Percentiles rank a stretch among this genome's conserved stretches.
These are phyloP conservation scores for Cubamyces sp. DNA, from an alignment of 768 basidiomycete species.

Conservation along the genomic window DNA sequence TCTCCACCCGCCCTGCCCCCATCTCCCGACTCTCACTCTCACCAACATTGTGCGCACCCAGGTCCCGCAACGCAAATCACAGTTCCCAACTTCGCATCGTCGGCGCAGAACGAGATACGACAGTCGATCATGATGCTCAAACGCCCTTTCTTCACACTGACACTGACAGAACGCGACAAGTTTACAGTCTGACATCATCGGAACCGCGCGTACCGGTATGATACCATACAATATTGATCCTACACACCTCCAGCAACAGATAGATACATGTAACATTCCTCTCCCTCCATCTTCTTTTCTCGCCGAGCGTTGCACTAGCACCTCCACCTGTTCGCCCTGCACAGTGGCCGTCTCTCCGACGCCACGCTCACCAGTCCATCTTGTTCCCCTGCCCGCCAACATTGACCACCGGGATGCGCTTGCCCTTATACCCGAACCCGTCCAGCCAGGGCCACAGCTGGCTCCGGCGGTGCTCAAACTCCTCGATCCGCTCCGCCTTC, in stretches of 20 bases:
- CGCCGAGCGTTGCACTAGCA: neutral
- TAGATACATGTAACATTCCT: conserved; percentile 3
- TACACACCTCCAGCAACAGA: conserved; percentile 6
- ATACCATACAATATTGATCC: neutral
- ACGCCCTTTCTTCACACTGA: neutral
- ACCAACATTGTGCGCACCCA: neutral
- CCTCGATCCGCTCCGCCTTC: conserved; percentile 67
- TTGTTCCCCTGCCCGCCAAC: conserved; percentile 46
- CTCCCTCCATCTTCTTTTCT: neutral
- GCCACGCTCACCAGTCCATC: conserved; percentile 69
- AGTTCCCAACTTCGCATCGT: too few species aligned
- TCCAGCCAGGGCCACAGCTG: conserved; percentile 94
- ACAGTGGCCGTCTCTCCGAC: neutral
- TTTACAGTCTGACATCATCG: neutral
- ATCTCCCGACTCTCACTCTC: neutral
- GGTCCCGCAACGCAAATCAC: neutral
- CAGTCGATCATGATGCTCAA: neutral
- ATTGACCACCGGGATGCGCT: conserved; percentile 66
- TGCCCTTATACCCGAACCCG: conserved; percentile 88
- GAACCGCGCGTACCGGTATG: too few species aligned
- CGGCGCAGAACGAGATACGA: too few species aligned
- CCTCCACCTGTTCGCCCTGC: neutral
- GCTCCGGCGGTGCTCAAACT: conserved; percentile 80
- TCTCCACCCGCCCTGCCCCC: neutral
- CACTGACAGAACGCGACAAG: neutral